Evolutionary conservation across 768 basidiomycete species (phyloP), one percentile per base, ranked within the genome.

Genomic region (Cyclocybe cylindracea): DNA sequence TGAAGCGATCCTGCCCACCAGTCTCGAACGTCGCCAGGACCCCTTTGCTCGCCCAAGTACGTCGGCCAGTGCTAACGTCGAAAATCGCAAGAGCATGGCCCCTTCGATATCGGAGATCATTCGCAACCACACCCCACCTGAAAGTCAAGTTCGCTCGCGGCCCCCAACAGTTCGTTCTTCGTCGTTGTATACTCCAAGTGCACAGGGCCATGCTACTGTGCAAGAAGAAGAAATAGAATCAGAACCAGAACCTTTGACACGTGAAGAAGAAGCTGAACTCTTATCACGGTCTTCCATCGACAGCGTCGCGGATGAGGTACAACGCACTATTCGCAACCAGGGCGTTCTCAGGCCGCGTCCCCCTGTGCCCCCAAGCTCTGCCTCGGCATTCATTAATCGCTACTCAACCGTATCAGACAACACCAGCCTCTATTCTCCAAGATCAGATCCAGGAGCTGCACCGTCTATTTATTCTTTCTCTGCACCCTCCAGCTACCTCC

Each of bases 61-160:
- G 38, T 58, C 66, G 37, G 54, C 60, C 38, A 51, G 37, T 39
- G 16, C 45, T 10, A 41, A 29, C 50, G 56, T 50, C 44, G 71
- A 72, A 54, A 67, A 61, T 44, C 68, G 59, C 63, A 82, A 82
- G 66, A 73, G 72, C 14, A 64, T 86, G 44, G 81, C 85, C 6
- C 91, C 92, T 42, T 89, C 90, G 10, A 94, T 94, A 64, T 88
- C 87, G 37, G 91, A 94, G 50, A 94, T 94, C 54, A 94, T 94
- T 54, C 85, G 87, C 29, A 80, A 80, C 24, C 84, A 93, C 70
- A 84, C 85, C 2, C 88, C 89, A n/a, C 75, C 72, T 16, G 73
- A 79, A 57, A 70, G 72, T 44, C 83, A 81, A 59, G 67, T 66
- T 29, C 78, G 79, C 37, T 69, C 77, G n/a, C 74, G 77, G 36